phyloP scores from a whole-genome alignment of 2,329 filamentous ascomycete genomes.

The Xylaria sp. region DNA sequence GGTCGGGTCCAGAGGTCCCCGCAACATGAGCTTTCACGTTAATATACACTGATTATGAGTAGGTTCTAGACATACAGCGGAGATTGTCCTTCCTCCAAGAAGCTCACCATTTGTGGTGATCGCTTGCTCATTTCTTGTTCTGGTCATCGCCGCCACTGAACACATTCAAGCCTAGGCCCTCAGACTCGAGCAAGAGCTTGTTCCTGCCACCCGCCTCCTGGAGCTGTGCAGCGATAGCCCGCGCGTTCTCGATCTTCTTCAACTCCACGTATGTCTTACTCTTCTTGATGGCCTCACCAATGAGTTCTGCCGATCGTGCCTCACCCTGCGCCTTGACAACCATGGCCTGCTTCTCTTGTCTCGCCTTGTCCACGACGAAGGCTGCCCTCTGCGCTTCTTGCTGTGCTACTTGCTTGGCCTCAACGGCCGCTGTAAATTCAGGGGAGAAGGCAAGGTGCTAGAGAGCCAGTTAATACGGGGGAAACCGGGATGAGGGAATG shows the following conservation, averaged over 20 bases:
- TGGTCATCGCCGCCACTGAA: slow-evolving; percentile 54
- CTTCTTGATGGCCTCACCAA: slow-evolving; percentile 99
- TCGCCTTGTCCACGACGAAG: slow-evolving; percentile 97
- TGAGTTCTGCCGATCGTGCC: slow-evolving; percentile 94
- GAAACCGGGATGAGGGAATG: not conserved
- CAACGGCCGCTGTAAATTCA: slow-evolving; percentile 74
- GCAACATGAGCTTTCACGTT: slow-evolving; percentile 9
- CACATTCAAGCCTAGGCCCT: slow-evolving; percentile 91
- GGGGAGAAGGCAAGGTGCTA: slow-evolving; percentile 76
- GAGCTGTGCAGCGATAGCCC: slow-evolving; percentile 83
- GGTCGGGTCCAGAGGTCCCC: not conserved
- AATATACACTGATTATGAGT: slow-evolving; percentile 40
- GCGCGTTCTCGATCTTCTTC: slow-evolving; percentile 96
- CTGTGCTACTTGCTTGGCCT: slow-evolving; percentile 76
- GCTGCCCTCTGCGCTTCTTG: slow-evolving; percentile 97
- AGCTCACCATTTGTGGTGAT: slow-evolving; percentile 18
- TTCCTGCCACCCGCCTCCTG: slow-evolving; percentile 88
- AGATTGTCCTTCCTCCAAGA: slow-evolving; percentile 39
- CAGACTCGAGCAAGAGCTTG: slow-evolving; percentile 89
- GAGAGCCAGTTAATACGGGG: slow-evolving; percentile 32
- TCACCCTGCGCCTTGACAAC: slow-evolving; percentile 99
- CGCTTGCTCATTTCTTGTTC: slow-evolving; percentile 51
- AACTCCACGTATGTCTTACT: slow-evolving; percentile 95
- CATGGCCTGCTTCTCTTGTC: slow-evolving; percentile 99
- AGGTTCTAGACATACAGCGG: slow-evolving; percentile 45